phyloP scores from a whole-genome alignment of 1,139 yeast genomes.

The Ogataea hybrid region DNA sequence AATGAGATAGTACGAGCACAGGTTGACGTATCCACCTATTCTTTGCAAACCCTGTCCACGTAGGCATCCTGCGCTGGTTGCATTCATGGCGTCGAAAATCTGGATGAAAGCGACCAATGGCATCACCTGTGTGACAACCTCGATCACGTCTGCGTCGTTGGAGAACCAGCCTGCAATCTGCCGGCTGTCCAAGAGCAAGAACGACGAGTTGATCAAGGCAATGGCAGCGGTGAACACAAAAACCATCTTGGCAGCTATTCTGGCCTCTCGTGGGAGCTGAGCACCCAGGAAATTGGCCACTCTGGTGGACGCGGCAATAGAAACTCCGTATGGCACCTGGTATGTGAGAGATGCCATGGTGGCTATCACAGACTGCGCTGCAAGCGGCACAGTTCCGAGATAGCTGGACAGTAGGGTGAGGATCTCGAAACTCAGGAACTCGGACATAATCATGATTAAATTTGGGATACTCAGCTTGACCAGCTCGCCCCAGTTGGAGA shows the following conservation, averaged over 20 bases:
- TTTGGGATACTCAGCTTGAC: slow-evolving; percentile 55
- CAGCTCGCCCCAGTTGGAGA: slow-evolving; percentile 47
- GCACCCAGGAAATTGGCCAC: slow-evolving; percentile 61
- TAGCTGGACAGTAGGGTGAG: slow-evolving; percentile 55
- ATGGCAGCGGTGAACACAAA: slow-evolving; percentile 43
- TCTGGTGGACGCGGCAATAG: slow-evolving; percentile 59
- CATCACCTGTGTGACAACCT: slow-evolving; percentile 41
- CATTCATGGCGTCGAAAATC: slow-evolving; percentile 55
- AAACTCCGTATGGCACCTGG: slow-evolving; percentile 59
- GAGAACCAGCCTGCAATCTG: slow-evolving; percentile 31
- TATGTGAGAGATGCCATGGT: slow-evolving; percentile 48
- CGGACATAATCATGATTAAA: slow-evolving; percentile 57
- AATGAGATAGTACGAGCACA: slow-evolving; percentile 49
- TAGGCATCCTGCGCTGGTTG: slow-evolving; percentile 58
- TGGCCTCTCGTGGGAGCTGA: slow-evolving; percentile 46
- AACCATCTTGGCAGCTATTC: slow-evolving; percentile 45
- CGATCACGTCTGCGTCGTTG: slow-evolving; percentile 39
- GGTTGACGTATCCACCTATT: slow-evolving; percentile 56
- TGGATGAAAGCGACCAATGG: slow-evolving; percentile 57
- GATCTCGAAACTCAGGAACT: slow-evolving; percentile 56
- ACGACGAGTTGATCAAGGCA: slow-evolving; percentile 41
- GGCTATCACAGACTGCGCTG: slow-evolving; percentile 58
- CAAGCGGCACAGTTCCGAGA: slow-evolving; percentile 52
- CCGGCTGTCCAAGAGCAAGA: slow-evolving; percentile 39
- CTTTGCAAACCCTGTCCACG: slow-evolving; percentile 61